Percentiles rank a stretch among this genome's conserved stretches.
phyloP scores from a whole-genome alignment of 1,284 basidiomycete species.

The Naganishia albida region DNA sequence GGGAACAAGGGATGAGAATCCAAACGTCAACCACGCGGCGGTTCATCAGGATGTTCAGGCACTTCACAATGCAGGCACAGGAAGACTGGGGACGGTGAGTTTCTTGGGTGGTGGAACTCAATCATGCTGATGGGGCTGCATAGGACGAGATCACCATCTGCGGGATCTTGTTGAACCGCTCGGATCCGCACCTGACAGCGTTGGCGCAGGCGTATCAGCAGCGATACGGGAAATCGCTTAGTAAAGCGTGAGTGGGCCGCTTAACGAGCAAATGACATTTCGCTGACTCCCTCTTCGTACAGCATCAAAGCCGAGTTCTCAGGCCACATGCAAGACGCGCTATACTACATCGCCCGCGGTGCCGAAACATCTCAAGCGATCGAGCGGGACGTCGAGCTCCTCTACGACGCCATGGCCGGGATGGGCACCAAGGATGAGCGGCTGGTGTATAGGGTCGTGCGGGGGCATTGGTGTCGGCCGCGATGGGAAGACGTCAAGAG shows the following conservation, averaged over 20 bases:
- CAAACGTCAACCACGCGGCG: slow-evolving; percentile 48
- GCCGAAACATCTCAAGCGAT: slow-evolving; percentile 51
- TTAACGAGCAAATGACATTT: not conserved
- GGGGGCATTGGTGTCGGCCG: slow-evolving; percentile 52
- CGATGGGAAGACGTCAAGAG: slow-evolving; percentile 52
- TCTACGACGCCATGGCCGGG: slow-evolving; percentile 52
- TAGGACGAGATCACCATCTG: slow-evolving; percentile 54
- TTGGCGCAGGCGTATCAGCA: slow-evolving; percentile 48
- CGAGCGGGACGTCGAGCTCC: slow-evolving; percentile 46
- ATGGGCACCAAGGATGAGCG: slow-evolving; percentile 55
- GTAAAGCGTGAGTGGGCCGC: slow-evolving; percentile 18
- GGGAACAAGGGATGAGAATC: slow-evolving; percentile 51
- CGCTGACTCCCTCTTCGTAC: not conserved
- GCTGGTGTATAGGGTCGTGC: slow-evolving; percentile 50
- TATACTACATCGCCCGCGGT: slow-evolving; percentile 48
- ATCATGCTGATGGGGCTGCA: not conserved
- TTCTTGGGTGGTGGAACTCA: not conserved
- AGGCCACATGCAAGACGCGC: slow-evolving; percentile 53
- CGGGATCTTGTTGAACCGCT: slow-evolving; percentile 51
- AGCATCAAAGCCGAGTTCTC: slow-evolving; percentile 53
- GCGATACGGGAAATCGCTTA: slow-evolving; percentile 19
- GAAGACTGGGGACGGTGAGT: slow-evolving; percentile 53
- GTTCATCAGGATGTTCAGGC: slow-evolving; percentile 53
- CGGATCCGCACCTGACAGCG: slow-evolving; percentile 50
- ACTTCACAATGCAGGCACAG: slow-evolving; percentile 50